Base-by-base conservation (phyloP, 495 filamentous ascomycete genomes). In the Podospora pseudopauciseta region DNA sequence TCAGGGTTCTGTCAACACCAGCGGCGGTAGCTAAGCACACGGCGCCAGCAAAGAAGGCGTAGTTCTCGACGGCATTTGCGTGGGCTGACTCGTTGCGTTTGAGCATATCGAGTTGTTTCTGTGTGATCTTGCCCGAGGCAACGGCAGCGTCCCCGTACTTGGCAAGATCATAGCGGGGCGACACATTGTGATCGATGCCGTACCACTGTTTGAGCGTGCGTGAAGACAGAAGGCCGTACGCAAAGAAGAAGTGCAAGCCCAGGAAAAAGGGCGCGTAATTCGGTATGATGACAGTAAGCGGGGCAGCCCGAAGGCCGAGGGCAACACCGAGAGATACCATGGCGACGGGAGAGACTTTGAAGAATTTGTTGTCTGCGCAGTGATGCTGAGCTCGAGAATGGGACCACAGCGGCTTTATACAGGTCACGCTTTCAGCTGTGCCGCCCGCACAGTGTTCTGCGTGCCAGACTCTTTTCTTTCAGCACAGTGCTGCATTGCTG, bases 91-190 rank as follows among this genome's bases (percentile, higher is more conserved):
- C 83, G 70, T 76, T 72, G 1, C 84, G 80, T 73, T 80, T 81
- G 20, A 87, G 68, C 72, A 76, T 81, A 39, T 82, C 73, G 54
- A 86, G 75, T 58, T 78, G 75, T 18, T 67, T 63, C 53, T 80
- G 79, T 9, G 74, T 82, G 32, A 87, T 76, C 71, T 85, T 85
- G 55, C 84, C 85, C 27, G 76, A 72, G 49, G 79, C 71, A 18
- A 87, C 83, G 0, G 82, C 82, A 0, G 73, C 78, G 27, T 83
- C 79, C 64, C 85, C 85, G 68, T 83, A 82, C 49, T 81, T 86
- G 65, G 71, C 64, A 16, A 86, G 72, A 68, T 86, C 83, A 66
- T 86, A 79, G 4, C 84, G 78, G 1, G 84, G 85, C 4, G 77
- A 77, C 56, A 71, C 73, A 65, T 86, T 85, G 76, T 86, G 79